Conservation (phyloP, 2,329 filamentous ascomycete genomes). For the Alternaria burnsii region DNA sequence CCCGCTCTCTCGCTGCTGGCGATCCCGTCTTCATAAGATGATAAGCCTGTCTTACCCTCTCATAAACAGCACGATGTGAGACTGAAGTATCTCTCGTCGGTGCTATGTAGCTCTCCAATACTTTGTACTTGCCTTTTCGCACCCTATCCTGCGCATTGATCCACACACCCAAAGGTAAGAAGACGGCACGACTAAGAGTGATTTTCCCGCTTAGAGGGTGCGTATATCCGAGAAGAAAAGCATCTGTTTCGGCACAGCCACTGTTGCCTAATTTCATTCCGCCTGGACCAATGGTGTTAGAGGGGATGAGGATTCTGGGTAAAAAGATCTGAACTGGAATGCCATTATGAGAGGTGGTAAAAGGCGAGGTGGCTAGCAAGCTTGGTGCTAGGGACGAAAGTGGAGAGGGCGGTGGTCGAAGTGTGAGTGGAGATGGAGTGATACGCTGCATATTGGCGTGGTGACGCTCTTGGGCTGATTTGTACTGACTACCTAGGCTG, state of each 20-base stretch:
- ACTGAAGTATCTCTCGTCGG: neutral
- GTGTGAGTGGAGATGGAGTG: conserved; percentile 17
- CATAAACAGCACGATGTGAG: conserved; percentile 30
- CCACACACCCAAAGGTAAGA: conserved; percentile 36
- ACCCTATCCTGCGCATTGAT: conserved; percentile 26
- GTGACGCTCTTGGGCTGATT: neutral
- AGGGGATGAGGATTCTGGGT: conserved; percentile 29
- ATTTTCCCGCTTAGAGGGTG: conserved; percentile 17
- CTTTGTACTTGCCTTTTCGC: conserved; percentile 12
- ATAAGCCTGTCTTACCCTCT: conserved; percentile 30
- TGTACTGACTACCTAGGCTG: neutral
- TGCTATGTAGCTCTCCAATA: conserved; percentile 37
- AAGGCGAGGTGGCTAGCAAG: conserved; percentile 25
- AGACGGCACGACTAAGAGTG: conserved; percentile 31
- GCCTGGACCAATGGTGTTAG: conserved; percentile 16
- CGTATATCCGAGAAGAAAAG: conserved; percentile 39
- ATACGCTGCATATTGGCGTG: conserved; percentile 24
- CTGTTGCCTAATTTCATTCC: conserved; percentile 14
- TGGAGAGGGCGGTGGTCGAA: conserved; percentile 14
- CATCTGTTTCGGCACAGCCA: conserved; percentile 33
- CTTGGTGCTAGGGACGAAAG: conserved; percentile 18
- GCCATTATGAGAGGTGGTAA: conserved; percentile 8
- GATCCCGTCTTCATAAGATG: conserved; percentile 22
- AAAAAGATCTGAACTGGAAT: conserved; percentile 44
- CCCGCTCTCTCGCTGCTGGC: conserved; percentile 26